These are phyloP conservation scores for Colletotrichum filicis DNA, from an alignment of 2,329 filamentous ascomycete species.

Conservation along the genomic window DNA sequence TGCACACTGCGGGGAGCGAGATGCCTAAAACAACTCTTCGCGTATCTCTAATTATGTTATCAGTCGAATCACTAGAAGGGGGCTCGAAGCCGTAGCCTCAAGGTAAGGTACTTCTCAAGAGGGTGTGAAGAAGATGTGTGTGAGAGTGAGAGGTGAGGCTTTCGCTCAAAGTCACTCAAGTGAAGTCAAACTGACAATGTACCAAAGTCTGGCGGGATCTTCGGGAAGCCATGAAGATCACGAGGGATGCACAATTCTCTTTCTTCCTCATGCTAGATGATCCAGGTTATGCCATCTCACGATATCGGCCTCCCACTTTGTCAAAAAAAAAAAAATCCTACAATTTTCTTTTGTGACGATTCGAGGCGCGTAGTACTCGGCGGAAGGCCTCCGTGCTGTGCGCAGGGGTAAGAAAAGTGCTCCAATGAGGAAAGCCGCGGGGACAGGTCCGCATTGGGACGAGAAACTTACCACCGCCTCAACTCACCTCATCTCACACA, in stretches of 20 bases:
- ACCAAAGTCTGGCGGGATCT: constrained; percentile 27
- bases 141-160: neutral
- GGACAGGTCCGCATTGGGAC: constrained; percentile 12
- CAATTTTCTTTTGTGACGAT: neutral
- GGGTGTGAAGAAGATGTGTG: neutral
- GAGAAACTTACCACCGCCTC: neutral
- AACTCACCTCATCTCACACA: neutral
- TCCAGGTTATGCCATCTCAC: neutral
- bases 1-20: constrained; percentile 24
- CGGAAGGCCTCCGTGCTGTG: constrained; percentile 25
- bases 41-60: constrained; percentile 13
- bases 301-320: neutral
- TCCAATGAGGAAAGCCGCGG: constrained; percentile 29
- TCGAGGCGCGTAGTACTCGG: constrained; percentile 31
- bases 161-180: neutral
- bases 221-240: constrained; percentile 30
- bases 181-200: neutral
- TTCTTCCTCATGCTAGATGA: constrained; percentile 1
- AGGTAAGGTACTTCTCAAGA: no score
- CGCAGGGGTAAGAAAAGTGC: constrained; percentile 21
- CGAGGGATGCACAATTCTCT: neutral
- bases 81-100: no score
- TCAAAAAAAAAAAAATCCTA: neutral
- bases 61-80: neutral
- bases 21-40: neutral